Evolutionary conservation across 352 stramenopile species (phyloP).

Genomic region (Saprolegnia parasitica): DNA sequence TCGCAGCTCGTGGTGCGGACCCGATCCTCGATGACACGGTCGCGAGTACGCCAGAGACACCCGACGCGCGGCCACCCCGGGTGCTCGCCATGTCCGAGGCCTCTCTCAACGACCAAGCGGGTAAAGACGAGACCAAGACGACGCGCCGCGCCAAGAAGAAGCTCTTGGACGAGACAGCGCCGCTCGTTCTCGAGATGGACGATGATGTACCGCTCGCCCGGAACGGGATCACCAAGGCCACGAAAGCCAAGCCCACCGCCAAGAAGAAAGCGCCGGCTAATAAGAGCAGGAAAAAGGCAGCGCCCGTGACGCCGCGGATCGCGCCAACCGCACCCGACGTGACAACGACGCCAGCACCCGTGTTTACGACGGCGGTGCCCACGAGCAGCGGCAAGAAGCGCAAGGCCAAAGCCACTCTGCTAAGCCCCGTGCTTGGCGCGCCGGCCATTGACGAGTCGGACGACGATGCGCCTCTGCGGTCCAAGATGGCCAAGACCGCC

Average conservation of each 20-base stretch:
- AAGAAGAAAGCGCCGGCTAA: constrained; percentile 4
- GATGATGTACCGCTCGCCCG: not conserved
- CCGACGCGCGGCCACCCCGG: not conserved
- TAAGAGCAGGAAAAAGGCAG: not conserved
- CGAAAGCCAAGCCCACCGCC: not conserved
- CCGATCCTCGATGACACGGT: not conserved
- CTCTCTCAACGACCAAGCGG: not conserved
- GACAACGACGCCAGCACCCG: not conserved
- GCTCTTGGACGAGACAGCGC: not conserved
- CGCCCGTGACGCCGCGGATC: not conserved
- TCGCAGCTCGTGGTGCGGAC: no score
- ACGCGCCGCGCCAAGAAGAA: not conserved
- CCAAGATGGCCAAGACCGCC: not conserved
- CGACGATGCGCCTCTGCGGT: no score
- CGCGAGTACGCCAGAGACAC: not conserved
- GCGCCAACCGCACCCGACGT: not conserved
- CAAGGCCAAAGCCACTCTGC: not conserved
- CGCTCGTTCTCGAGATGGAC: not conserved
- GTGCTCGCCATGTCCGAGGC: not conserved
- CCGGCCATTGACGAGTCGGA: not conserved
- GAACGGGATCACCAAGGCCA: not conserved
- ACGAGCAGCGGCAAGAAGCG: constrained; percentile 8
- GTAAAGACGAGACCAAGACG: not conserved
- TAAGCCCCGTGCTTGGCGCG: not conserved
- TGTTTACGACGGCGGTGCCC: not conserved